These are phyloP conservation scores for Gamarada debralockiae DNA, from an alignment of 495 filamentous ascomycete species.

Conservation along the genomic window DNA sequence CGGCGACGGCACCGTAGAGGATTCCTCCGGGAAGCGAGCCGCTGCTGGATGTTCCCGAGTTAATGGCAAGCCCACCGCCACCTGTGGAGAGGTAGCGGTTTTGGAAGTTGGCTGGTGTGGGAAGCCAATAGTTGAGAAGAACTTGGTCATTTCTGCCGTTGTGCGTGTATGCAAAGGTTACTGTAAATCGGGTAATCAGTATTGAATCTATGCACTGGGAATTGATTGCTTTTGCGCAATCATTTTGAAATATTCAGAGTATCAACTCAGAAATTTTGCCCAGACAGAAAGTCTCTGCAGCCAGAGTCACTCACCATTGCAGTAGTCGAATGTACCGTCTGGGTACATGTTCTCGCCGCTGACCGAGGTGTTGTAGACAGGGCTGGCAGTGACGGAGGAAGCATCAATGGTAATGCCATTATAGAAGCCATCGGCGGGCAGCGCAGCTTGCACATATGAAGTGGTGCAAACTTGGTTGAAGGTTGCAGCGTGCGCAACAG, in stretches of 20 bases:
- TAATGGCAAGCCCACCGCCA: slow-evolving; percentile 44
- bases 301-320: no score
- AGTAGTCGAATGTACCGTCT: slow-evolving; percentile 27
- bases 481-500: not conserved
- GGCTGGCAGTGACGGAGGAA: slow-evolving; percentile 27
- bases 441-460: slow-evolving; percentile 23
- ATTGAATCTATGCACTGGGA: no score
- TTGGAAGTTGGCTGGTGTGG: slow-evolving; percentile 32
- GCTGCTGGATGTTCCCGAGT: no score
- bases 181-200: no score
- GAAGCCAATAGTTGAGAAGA: slow-evolving; percentile 33
- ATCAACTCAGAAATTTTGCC: no score
- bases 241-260: no score
- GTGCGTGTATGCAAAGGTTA: slow-evolving; percentile 44
- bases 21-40: slow-evolving; percentile 37
- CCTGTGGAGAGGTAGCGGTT: slow-evolving; percentile 36
- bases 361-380: slow-evolving; percentile 30
- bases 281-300: no score
- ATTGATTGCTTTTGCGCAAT: no score
- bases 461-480: slow-evolving; percentile 27
- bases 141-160: slow-evolving; percentile 34
- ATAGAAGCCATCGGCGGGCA: slow-evolving; percentile 30
- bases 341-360: slow-evolving; percentile 11
- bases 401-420: slow-evolving; percentile 33
- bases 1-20: slow-evolving; percentile 38